Evolutionary conservation across 805 yeast species (phyloP), one percentile per base, ranked within the genome.

Genomic region (Lachancea lanzarotensis): DNA sequence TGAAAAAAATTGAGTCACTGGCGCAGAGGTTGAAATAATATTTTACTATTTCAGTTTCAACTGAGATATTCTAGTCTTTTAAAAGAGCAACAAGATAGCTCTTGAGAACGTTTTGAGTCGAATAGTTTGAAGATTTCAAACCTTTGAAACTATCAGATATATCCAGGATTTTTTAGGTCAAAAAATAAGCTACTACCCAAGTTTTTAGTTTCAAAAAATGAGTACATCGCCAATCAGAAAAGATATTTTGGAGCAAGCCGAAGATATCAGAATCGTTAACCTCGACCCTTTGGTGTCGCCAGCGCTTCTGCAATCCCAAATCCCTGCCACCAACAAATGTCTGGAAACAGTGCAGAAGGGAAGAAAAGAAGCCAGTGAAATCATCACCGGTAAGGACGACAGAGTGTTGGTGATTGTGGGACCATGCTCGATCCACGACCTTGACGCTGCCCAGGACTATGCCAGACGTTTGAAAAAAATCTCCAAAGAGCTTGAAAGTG

Each of bases 201-300:
- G 8, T 22, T 22, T 22, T 22, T 22, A 22, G 8, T 22, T 22
- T 8, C 11, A 13, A 13, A 32, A 36, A 13, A 36, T 36, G 39
- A 36, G 39, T 25, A 18, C 19, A 6, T 36, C 39, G 31, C 39
- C 39, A 36, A 31, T 36, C n/a, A 36, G 39, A 36, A 25, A 36
- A 36, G 39, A 36, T n/a, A n/a, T 36, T 33, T 72, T 80, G 11
- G 68, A 71, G 39, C 79, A 79, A 47, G 82, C 78, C 53, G 90
- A 83, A 62, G 91, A 86, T 56, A 83, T 84, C 55, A 74, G 87
- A 71, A 77, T 87, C 58, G 69, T 80, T 49, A 97, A 96, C 50
- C 91, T 89, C 79, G 95, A 91, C 60, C 98, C 98, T 12, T 72
- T 93, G 52, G 82, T 87, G 22, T 83, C 98, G 1, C 98, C 98